Base-by-base conservation (phyloP, 352 stramenopile species). In the Phytophthora fragariaefolia region DNA sequence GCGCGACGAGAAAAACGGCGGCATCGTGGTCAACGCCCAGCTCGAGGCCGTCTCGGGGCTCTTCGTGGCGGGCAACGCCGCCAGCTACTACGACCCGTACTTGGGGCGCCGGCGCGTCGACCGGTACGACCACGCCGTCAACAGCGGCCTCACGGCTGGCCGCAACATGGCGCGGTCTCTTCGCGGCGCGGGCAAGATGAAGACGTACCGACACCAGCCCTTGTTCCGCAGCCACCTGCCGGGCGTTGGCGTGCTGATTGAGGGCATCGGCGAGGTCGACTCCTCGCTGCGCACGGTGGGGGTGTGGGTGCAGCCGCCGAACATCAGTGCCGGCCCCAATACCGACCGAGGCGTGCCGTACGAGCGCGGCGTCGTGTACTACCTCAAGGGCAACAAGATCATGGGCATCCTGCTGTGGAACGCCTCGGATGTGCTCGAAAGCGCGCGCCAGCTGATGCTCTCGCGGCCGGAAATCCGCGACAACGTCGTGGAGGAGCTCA, bases 321-420 rank as follows among this genome's bases (percentile, higher is more conserved):
- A 66, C 28, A 45, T 68, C 18, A 18, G 56, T 4, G 20, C 40
- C 2, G 51, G 49, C 12, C 5, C 23, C 6, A 62, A 63, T 27
- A 51, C 55, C 2, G 38, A 27, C 6, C 64, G 56, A 27, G 65
- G 55, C 34, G 57, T 64, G 48, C 47, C 64, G 15, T 97, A 88
- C 57, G 75, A 94, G 49, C 87, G 92, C 38, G 92, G 92, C 15
- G 78, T 97, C 36, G 90, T 98, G 46, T 98, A 97, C 71, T 98
- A 97, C 49, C 70, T 98, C 20, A 85, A 90, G 48, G 88, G 87
- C 46, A 95, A 92, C 76, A 91, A 92, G 58, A 91, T 98, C 61
- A 90, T 96, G 66, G 92, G 92, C 46, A 92, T 97, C 62, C 48
- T 98, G 58, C 72, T 97, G 12, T 97, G 90, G 88, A 98, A 98